Conservation (phyloP, 768 basidiomycete genomes). For the Phallus indusiatus region DNA sequence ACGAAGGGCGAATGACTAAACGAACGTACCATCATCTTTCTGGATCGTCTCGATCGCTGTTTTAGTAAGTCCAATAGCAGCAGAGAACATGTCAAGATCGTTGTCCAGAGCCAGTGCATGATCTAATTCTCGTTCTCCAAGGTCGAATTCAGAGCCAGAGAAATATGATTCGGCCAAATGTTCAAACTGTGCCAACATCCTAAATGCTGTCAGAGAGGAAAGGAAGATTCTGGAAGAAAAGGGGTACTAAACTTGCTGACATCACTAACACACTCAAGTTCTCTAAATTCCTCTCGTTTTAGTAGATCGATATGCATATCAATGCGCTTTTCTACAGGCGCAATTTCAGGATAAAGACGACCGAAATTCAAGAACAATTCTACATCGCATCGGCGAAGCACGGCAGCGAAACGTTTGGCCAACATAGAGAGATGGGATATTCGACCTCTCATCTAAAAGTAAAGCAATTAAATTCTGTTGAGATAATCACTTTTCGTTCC, state of each 20-base stretch:
- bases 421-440: conserved; percentile 72
- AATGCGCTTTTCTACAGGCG: conserved; percentile 81
- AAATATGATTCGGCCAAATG: conserved; percentile 88
- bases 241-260: conserved; percentile 50
- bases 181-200: conserved; percentile 88
- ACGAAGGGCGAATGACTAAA: not conserved
- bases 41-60: conserved; percentile 68
- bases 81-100: conserved; percentile 90
- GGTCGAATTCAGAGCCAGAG: conserved; percentile 69
- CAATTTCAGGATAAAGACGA: conserved; percentile 73
- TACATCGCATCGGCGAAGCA: conserved; percentile 72
- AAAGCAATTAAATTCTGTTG: not conserved
- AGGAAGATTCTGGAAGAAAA: not conserved
- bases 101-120: conserved; percentile 75
- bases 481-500: conserved; percentile 5
- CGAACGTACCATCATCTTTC: conserved; percentile 60
- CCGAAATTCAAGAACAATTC: conserved; percentile 83
- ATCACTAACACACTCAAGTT: conserved; percentile 89
- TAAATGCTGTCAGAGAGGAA: conserved; percentile 20
- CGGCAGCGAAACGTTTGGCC: conserved; percentile 83
- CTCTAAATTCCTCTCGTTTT: conserved; percentile 82
- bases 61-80: conserved; percentile 83
- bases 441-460: conserved; percentile 68
- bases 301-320: conserved; percentile 86
- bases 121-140: conserved; percentile 84